Evolutionary conservation across 441 rosid genomes (phyloP), one percentile per base, ranked within the genome.

Genomic region (Populus hybrid): DNA sequence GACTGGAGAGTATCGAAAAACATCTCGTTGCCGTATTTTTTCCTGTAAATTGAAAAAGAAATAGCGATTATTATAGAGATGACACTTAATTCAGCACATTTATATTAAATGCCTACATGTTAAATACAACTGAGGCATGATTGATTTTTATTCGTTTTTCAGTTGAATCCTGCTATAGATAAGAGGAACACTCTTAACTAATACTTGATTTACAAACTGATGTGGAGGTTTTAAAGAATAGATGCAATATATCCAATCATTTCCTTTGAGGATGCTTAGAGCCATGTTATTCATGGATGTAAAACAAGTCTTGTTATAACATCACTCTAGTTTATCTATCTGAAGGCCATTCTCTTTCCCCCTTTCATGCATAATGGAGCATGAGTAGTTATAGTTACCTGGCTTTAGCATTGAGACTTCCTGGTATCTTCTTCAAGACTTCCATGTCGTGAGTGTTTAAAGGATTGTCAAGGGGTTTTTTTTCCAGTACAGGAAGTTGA

Each of bases 391-490:
- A 10, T 18, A 7, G 50, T 69, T 82, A 84, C 89, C 86, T 84
- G 71, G 46, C 78, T n/a, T 71, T 53, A 84, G 79, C 81, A 82
- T 84, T n/a, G 85, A 82, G 67, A 78, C 80, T n/a, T 61, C 83
- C 80, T 24, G 86, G 78, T 76, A 84, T 83, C 64, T 72, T 77
- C 80, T 81, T 80, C 73, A 86, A 35, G 26, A 83, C 75, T 75
- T 83, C 87, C 1, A 81, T 28, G 26, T 89, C 91, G 64, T 80
- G 78, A 38, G 84, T 50, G 75, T 86, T 89, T n/a, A n/a, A 73
- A 87, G 83, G 81, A 87, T 76, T 11, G 81, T 42, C n/a, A n/a
- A n/a, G n/a, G 12, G 90, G 87, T 66, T 86, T 83, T 76, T 83
- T 81, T 28, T 89, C 82, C 53, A 85, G 63, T 73, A 81, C 82